Evolutionary conservation across 2,329 filamentous ascomycete genomes (phyloP).

Genomic region (Fusarium transvaalense): DNA sequence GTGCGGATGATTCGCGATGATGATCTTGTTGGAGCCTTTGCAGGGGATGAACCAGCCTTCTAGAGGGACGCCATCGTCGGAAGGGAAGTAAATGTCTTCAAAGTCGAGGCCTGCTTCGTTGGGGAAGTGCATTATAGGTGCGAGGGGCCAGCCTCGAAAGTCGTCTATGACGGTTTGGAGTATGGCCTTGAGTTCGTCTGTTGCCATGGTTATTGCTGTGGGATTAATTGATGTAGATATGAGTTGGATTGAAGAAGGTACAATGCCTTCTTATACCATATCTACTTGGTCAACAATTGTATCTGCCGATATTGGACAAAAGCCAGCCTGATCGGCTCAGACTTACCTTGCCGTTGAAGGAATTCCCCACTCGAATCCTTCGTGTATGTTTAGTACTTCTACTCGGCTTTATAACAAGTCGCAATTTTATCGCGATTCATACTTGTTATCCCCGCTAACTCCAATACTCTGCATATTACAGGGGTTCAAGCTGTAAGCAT

Average conservation of each 20-base stretch:
- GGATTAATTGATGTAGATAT: background rate
- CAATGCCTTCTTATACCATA: background rate
- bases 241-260: fast-evolving
- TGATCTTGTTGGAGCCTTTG: slow-evolving; percentile 27
- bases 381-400: background rate
- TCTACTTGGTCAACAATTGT: background rate
- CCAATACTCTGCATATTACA: slow-evolving; percentile 2
- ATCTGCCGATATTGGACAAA: background rate
- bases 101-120: slow-evolving; percentile 23
- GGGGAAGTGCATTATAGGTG: slow-evolving; percentile 31
- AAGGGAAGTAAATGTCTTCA: slow-evolving; percentile 31
- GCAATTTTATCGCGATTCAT: background rate
- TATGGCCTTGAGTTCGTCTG: slow-evolving; percentile 6
- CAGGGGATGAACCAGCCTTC: slow-evolving; percentile 37
- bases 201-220: slow-evolving; percentile 4
- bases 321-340: fast-evolving
- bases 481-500: slow-evolving; percentile 5
- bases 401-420: background rate
- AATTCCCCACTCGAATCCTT: slow-evolving; percentile 1
- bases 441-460: slow-evolving; percentile 18
- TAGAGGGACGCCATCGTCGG: slow-evolving; percentile 22
- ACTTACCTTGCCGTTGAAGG: background rate
- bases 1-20: slow-evolving; percentile 37
- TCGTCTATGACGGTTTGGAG: slow-evolving; percentile 27
- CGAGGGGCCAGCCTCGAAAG: slow-evolving; percentile 30